Evolutionary conservation across 176 grass and related monocot species (phyloP).

Genomic region (Typha latifolia): DNA sequence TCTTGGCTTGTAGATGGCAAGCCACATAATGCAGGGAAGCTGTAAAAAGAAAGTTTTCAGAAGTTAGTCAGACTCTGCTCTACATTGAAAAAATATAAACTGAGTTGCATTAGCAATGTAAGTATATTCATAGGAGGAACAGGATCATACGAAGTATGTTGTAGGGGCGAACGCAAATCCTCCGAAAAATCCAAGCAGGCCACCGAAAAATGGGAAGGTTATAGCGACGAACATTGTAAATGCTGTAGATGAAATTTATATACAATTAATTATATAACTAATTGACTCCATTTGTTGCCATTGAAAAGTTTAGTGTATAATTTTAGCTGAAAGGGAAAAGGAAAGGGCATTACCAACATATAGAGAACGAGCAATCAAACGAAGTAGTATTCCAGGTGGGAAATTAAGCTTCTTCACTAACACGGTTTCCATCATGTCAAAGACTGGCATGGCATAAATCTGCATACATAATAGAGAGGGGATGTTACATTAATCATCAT

Average conservation of each 20-base stretch:
- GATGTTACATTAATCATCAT: too few relatives aligned
- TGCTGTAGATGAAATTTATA: conserved; percentile 26
- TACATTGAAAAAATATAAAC: too few relatives aligned
- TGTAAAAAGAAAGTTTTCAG: conserved; percentile 14
- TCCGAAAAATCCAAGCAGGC: conserved; percentile 78
- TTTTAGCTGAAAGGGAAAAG: neutral
- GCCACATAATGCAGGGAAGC: conserved; percentile 92
- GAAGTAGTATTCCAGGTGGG: conserved; percentile 45
- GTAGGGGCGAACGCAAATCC: conserved; percentile 81
- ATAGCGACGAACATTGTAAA: conserved; percentile 92
- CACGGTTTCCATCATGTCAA: conserved; percentile 91
- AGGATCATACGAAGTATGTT: conserved; percentile 65
- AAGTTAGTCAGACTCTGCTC: too few relatives aligned
- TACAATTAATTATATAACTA: neutral
- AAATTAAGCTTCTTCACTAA: conserved; percentile 72
- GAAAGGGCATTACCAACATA: conserved; percentile 58
- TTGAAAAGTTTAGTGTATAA: neutral
- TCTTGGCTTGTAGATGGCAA: conserved; percentile 71
- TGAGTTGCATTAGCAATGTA: too few relatives aligned
- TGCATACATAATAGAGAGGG: neutral
- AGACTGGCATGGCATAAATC: conserved; percentile 89
- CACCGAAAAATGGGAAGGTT: conserved; percentile 77
- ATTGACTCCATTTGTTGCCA: neutral
- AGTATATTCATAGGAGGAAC: neutral
- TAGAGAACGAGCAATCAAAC: conserved; percentile 39